Conservation (phyloP, 345 rosid species). For the Lepidium africanum region DNA sequence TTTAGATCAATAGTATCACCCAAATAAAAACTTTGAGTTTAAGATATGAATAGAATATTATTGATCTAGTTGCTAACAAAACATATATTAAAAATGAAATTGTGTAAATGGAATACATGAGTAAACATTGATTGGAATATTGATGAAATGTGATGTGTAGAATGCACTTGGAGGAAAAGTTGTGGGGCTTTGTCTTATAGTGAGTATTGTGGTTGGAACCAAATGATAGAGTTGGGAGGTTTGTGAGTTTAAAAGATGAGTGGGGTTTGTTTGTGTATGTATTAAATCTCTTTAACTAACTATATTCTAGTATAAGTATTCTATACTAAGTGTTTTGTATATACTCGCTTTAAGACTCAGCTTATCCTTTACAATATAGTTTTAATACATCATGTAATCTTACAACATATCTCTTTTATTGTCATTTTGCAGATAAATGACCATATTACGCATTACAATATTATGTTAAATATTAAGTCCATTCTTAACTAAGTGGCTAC, state of each 20-base stretch:
- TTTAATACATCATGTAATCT: conserved; percentile 5
- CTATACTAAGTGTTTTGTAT: background rate
- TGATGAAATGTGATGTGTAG: conserved; percentile 22
- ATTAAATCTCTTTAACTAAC: too few relatives aligned
- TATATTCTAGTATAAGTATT: too few relatives aligned
- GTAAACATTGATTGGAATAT: conserved; percentile 16
- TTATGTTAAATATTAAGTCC: background rate
- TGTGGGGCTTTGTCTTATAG: conserved; percentile 14
- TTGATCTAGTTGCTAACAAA: too few relatives aligned
- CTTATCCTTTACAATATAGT: background rate
- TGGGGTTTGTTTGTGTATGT: background rate
- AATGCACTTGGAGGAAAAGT: conserved; percentile 13
- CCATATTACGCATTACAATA: background rate
- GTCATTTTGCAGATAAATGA: background rate
- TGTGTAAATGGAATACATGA: conserved; percentile 3
- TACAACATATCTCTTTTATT: conserved; percentile 7
- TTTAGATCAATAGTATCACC: too few relatives aligned
- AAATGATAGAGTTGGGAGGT: conserved; percentile 20
- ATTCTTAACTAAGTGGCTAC: background rate
- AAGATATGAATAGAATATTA: too few relatives aligned
- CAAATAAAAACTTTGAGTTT: too few relatives aligned
- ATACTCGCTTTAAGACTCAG: background rate
- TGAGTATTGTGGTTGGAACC: conserved; percentile 20
- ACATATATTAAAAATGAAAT: too few relatives aligned
- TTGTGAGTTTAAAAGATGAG: conserved; percentile 8